Percentiles rank a stretch among this genome's conserved stretches.
Evolutionary conservation across 1,139 yeast genomes (phyloP).

Genomic region (Petasospora rhodanensis): DNA sequence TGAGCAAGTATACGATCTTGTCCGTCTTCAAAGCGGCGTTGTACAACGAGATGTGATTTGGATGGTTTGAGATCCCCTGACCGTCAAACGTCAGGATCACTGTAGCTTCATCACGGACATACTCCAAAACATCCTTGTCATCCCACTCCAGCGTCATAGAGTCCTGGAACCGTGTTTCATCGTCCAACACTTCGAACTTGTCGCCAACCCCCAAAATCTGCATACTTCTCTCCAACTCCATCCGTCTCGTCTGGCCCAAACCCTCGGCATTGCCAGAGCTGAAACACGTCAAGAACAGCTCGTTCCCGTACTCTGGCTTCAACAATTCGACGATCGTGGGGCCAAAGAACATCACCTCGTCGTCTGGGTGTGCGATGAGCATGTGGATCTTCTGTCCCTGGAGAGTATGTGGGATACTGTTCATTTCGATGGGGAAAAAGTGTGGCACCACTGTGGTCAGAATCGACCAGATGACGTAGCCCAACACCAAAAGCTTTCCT

Average conservation of each 20-base stretch:
- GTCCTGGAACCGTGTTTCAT: slow-evolving; percentile 52
- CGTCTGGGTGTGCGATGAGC: slow-evolving; percentile 95
- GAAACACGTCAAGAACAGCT: slow-evolving; percentile 60
- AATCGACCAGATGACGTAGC: no score
- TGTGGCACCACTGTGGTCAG: no score
- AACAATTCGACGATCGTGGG: slow-evolving; percentile 63
- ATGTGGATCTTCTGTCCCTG: slow-evolving; percentile 33
- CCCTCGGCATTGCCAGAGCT: slow-evolving; percentile 78
- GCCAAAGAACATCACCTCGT: slow-evolving; percentile 95
- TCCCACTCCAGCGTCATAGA: slow-evolving; percentile 75
- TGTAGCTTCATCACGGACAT: slow-evolving; percentile 26
- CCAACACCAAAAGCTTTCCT: no score
- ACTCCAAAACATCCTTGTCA: slow-evolving; percentile 34
- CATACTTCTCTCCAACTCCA: slow-evolving; percentile 59
- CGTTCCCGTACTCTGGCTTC: slow-evolving; percentile 45
- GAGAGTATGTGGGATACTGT: no score
- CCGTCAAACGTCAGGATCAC: slow-evolving; percentile 77
- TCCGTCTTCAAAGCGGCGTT: slow-evolving; percentile 41
- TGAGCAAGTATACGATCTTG: slow-evolving; percentile 37
- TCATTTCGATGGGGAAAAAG: no score
- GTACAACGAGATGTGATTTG: slow-evolving; percentile 72
- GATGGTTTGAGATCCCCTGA: slow-evolving; percentile 77
- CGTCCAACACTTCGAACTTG: slow-evolving; percentile 40
- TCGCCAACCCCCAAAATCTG: slow-evolving; percentile 48
- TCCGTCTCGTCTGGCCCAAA: slow-evolving; percentile 55